phyloP scores from a whole-genome alignment of 768 basidiomycete genomes.

The Phallus indusiatus region DNA sequence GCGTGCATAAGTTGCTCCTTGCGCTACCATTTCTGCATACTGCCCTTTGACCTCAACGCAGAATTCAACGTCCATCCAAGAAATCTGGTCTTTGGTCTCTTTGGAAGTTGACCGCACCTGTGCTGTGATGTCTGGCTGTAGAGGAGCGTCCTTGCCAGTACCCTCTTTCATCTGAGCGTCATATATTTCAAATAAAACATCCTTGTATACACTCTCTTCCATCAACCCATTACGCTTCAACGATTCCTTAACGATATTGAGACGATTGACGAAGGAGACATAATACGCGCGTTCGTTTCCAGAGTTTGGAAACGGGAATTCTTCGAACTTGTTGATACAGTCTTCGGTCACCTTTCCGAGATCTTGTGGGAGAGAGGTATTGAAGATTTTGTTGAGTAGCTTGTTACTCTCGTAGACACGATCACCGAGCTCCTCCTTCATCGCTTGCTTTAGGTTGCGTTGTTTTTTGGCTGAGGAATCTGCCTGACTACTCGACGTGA shows the following conservation, averaged over 20 bases:
- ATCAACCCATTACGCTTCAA: neutral
- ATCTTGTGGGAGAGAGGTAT: too few species aligned
- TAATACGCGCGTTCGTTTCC: neutral
- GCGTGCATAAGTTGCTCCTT: neutral
- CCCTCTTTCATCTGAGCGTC: neutral
- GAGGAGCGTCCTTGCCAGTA: neutral
- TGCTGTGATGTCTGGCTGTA: neutral
- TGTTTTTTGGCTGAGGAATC: too few species aligned
- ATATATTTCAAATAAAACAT: neutral
- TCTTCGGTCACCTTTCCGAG: too few species aligned
- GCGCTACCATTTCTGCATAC: neutral
- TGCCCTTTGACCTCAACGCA: neutral
- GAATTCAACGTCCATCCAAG: neutral
- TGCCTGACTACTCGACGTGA: too few species aligned
- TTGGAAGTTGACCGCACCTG: neutral
- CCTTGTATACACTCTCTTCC: neutral
- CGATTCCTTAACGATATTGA: neutral
- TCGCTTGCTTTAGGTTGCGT: too few species aligned
- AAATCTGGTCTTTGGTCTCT: too few species aligned
- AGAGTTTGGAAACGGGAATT: neutral
- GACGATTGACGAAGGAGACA: neutral
- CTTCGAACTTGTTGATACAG: too few species aligned
- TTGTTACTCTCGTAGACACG: too few species aligned
- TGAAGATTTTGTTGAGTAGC: too few species aligned
- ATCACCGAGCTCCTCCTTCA: too few species aligned